These are phyloP conservation scores for Platanthera zijinensis DNA, from an alignment of 106 monocot species.

Conservation along the genomic window DNA sequence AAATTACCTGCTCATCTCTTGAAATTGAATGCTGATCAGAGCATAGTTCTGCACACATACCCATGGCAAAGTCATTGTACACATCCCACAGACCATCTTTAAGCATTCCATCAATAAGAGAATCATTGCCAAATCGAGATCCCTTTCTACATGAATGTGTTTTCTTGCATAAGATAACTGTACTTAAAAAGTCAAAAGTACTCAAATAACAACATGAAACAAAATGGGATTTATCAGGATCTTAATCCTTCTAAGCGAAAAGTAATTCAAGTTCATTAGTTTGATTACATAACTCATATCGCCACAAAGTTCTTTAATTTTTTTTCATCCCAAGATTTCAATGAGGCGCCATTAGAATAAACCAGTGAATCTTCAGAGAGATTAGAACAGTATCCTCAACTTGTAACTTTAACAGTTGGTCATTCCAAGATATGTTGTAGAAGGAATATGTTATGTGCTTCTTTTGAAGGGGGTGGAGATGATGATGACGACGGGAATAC, in stretches of 20 bases:
- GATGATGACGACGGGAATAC: too few species aligned
- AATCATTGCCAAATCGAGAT: slow-evolving; percentile 93
- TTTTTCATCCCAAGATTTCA: background rate
- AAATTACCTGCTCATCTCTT: slow-evolving; percentile 81
- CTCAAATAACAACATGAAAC: slow-evolving; percentile 1
- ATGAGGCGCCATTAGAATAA: background rate
- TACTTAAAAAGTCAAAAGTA: background rate
- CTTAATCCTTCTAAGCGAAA: background rate
- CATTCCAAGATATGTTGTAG: too few species aligned
- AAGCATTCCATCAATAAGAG: slow-evolving; percentile 89
- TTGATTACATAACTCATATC: background rate
- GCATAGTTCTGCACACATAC: slow-evolving; percentile 89
- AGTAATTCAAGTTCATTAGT: background rate
- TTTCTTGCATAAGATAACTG: background rate
- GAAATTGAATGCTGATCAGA: slow-evolving; percentile 75
- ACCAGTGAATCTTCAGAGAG: too few species aligned
- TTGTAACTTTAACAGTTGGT: too few species aligned
- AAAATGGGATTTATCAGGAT: background rate
- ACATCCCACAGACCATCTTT: slow-evolving; percentile 99
- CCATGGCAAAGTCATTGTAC: slow-evolving; percentile 87
- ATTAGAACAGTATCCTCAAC: too few species aligned
- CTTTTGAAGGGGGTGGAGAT: too few species aligned
- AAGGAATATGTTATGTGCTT: too few species aligned
- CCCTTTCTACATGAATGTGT: slow-evolving; percentile 61
- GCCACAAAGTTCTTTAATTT: background rate